Evolutionary conservation across 345 rosid species (phyloP).

Genomic region (Pistacia vera): DNA sequence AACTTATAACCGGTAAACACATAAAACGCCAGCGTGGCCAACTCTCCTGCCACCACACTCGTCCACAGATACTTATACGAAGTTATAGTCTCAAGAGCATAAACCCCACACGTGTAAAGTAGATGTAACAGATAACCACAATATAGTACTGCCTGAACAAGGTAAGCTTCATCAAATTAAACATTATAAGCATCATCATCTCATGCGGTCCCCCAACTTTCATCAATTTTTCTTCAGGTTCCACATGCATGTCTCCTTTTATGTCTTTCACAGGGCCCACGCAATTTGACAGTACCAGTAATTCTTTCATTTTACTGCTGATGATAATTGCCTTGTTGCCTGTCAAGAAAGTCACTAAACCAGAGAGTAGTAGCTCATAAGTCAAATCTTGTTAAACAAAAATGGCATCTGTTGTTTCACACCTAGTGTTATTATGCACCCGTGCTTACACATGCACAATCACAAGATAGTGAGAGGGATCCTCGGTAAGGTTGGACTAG

Average conservation of each 20-base stretch:
- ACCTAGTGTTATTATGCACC: too few species aligned
- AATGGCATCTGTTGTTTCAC: too few species aligned
- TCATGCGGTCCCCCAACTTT: conserved; percentile 16
- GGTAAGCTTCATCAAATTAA: conserved; percentile 84
- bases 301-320: too few species aligned
- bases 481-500: conserved; percentile 7
- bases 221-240: conserved; percentile 2
- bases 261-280: neutral
- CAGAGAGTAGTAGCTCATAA: too few species aligned
- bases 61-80: conserved; percentile 91
- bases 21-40: conserved; percentile 88
- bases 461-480: conserved; percentile 15
- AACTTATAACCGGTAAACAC: conserved; percentile 87
- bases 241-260: conserved; percentile 16
- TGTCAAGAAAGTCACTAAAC: too few species aligned
- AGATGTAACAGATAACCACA: conserved; percentile 93
- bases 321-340: too few species aligned
- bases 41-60: conserved; percentile 82
- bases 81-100: conserved; percentile 86
- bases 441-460: conserved; percentile 5
- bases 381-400: too few species aligned
- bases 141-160: conserved; percentile 94
- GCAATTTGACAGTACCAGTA: neutral
- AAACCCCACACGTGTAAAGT: conserved; percentile 91
- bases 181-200: conserved; percentile 9